Conservation (phyloP, 768 basidiomycete genomes). For the Suillus subalutaceus region DNA sequence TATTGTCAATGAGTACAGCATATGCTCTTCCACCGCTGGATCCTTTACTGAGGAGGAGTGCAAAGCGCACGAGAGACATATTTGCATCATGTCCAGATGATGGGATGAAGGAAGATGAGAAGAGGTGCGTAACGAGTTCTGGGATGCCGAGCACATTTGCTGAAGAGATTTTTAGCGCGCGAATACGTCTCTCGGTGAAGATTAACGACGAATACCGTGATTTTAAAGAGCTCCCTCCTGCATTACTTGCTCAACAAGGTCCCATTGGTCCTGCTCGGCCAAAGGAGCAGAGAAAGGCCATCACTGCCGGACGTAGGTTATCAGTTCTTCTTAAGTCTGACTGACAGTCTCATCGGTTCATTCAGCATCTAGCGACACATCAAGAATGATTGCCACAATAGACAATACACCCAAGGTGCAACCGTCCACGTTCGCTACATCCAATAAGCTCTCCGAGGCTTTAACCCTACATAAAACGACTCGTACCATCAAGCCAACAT, state of each 20-base stretch:
- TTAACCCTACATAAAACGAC: constrained; percentile 92
- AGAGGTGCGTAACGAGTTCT: constrained; percentile 51
- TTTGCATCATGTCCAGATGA: constrained; percentile 71
- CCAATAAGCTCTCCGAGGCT: constrained; percentile 78
- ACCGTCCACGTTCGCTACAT: constrained; percentile 71
- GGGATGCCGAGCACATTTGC: background rate
- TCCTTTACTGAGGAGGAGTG: constrained; percentile 59
- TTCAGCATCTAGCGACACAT: constrained; percentile 47
- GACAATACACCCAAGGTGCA: constrained; percentile 71
- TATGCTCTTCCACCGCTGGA: constrained; percentile 67
- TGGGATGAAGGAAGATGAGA: constrained; percentile 64
- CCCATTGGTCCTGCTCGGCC: constrained; percentile 81
- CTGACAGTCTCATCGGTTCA: constrained; percentile 18
- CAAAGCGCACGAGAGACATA: constrained; percentile 73
- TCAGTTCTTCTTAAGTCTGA: background rate
- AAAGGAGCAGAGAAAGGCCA: constrained; percentile 61
- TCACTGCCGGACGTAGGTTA: constrained; percentile 69
- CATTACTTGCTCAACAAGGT: constrained; percentile 79
- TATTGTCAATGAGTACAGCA: constrained; percentile 36
- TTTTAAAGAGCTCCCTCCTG: constrained; percentile 80
- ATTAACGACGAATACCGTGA: constrained; percentile 89
- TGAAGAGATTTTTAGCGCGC: constrained; percentile 46
- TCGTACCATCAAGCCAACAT: constrained; percentile 91
- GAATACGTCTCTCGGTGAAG: constrained; percentile 79
- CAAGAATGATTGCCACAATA: constrained; percentile 71